Evolutionary conservation across 108 stramenopile genomes (phyloP).

Genomic region (Schizochytrium sp.): DNA sequence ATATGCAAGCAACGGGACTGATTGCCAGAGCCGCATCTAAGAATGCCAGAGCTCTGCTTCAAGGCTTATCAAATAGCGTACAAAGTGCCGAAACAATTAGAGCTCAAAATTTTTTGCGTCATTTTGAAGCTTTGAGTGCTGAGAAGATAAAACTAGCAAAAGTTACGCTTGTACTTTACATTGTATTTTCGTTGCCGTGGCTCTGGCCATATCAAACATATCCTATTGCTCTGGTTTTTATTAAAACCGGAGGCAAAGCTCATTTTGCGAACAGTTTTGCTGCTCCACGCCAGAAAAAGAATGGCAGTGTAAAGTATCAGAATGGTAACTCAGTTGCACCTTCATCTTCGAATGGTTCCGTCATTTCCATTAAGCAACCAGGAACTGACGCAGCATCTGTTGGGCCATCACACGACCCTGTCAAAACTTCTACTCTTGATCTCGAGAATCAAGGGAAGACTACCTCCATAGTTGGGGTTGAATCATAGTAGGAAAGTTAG

Average conservation of each 20-base stretch:
- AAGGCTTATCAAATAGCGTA: background rate
- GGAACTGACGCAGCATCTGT: no score
- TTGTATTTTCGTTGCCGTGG: conserved; percentile 31
- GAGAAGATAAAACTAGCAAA: conserved; percentile 4
- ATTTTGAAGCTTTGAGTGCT: background rate
- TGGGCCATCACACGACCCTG: no score
- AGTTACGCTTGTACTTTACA: background rate
- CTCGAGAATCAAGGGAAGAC: no score
- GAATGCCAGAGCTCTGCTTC: background rate
- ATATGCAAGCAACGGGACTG: background rate
- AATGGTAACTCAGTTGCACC: no score
- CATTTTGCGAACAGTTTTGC: conserved; percentile 20
- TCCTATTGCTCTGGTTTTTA: conserved; percentile 16
- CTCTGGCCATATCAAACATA: conserved; percentile 32
- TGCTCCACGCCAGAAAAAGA: background rate
- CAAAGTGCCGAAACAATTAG: background rate
- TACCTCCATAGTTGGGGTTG: no score
- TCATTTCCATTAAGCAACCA: no score
- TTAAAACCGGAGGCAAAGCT: background rate
- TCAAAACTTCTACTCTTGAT: no score
- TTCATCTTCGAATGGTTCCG: no score
- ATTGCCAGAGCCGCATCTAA: background rate
- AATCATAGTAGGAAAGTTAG: no score
- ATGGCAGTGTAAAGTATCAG: no score
- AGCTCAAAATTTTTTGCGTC: background rate